Base-by-base conservation (phyloP, 139 green algal genomes). In the Coelastrella sp. region DNA sequence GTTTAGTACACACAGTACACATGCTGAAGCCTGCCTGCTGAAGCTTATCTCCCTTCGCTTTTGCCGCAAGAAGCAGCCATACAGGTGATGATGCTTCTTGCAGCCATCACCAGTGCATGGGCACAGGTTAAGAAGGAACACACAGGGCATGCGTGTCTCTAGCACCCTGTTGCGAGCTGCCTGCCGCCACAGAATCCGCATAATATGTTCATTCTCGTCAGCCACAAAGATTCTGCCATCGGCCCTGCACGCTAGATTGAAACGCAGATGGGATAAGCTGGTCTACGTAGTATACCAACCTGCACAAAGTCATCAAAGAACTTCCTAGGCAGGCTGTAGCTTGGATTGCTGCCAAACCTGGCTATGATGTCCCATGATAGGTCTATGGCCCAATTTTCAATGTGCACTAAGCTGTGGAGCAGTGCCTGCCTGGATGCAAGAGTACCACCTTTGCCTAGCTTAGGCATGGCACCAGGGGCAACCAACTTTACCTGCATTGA, bases 291-390 rank as follows among this genome's bases (percentile, higher is more conserved):
- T 49, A 49, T 49, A 72, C n/a, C 60, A 7, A 94, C 93, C 49
- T 59, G 80, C 3, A 97, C 93, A 90, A 97, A 98, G 89, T 99
- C 97, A 66, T 96, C 87, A 70, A 94, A 97, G 89, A 98, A 99
- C 0, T 79, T 93, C 11, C 83, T 76, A 8, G 96, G 96, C 87
- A 98, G 90, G 7, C 82, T 35, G 61, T 90, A 95, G 6, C 72
- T 57, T 6, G 90, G 76, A 57, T 94, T 76, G 4, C 66, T 58
- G 4, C 96, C 96, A 92, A 97, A 99, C 5, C 97, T 92, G 6
- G 96, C 96, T 24, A 99, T 95, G 81, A 94, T 92, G 82, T 99
- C 97, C 96, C 96, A 98, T 0, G 92, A 90, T n/a, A 99, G 92
- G 88, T 99, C 97, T 1, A 99, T 91, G 6, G 97, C 97, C 93